phyloP scores from a whole-genome alignment of 2,329 filamentous ascomycete genomes.

The Thermoascus crustaceus region DNA sequence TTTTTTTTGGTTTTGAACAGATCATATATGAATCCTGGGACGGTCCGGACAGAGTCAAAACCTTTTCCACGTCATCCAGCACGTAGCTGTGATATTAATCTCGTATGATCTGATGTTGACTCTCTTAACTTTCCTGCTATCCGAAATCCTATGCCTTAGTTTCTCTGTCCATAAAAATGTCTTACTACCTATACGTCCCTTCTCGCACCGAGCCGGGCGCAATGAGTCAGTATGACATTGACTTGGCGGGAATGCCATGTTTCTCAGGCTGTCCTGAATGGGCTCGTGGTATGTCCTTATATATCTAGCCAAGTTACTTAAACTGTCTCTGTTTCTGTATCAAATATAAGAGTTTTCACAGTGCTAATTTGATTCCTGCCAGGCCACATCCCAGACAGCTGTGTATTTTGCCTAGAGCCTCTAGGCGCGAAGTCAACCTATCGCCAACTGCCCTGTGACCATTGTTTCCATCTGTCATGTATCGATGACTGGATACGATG shows the following conservation, averaged over 20 bases:
- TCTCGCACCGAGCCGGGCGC: background rate
- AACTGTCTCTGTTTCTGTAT: too few relatives aligned
- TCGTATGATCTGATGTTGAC: background rate
- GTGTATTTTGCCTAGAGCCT: conserved; percentile 1
- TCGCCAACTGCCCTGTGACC: conserved; percentile 4
- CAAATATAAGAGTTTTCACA: too few relatives aligned
- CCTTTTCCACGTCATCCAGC: too few relatives aligned
- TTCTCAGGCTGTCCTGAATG: background rate
- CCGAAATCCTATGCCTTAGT: too few relatives aligned
- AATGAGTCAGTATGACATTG: background rate
- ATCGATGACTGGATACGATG: conserved; percentile 5
- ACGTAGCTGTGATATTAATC: too few relatives aligned
- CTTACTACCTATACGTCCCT: background rate
- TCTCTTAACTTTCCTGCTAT: background rate
- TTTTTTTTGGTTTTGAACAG: too few relatives aligned
- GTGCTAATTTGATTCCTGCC: background rate
- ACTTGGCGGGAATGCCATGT: background rate
- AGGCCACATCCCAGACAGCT: conserved; percentile 1
- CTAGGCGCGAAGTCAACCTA: background rate
- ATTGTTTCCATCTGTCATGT: conserved; percentile 3
- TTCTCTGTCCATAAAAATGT: background rate
- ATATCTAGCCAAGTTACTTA: too few relatives aligned
- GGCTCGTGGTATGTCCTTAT: background rate
- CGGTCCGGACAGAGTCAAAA: too few relatives aligned
- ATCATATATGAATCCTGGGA: too few relatives aligned